Conservation (phyloP, 345 rosid genomes). For the Schrenkiella parvula region DNA sequence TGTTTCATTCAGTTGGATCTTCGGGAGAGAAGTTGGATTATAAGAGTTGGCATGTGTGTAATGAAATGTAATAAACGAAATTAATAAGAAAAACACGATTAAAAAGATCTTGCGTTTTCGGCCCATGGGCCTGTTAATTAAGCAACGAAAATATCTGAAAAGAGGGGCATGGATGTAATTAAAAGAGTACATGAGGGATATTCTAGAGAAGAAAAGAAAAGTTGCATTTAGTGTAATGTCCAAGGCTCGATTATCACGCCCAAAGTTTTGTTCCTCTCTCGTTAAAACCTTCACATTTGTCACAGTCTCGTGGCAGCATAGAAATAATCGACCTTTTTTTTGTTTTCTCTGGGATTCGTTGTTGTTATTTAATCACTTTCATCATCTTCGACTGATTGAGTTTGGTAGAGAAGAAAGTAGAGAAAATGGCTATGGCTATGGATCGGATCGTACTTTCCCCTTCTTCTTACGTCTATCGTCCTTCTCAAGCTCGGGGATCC, state of each 20-base stretch:
- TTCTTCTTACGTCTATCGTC: slow-evolving; percentile 26
- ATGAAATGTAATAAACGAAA: too few species aligned
- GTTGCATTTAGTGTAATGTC: too few species aligned
- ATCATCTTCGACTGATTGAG: not conserved
- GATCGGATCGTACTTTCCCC: slow-evolving; percentile 33
- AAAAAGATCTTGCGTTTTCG: not conserved
- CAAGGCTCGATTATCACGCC: slow-evolving; percentile 18
- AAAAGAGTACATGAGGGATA: not conserved
- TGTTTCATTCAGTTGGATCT: slow-evolving; percentile 15
- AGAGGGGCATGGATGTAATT: slow-evolving; percentile 14
- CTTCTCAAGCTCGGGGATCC: slow-evolving; percentile 20
- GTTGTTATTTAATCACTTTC: not conserved
- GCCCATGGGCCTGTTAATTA: slow-evolving; percentile 12
- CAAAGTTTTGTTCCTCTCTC: not conserved
- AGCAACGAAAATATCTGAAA: not conserved
- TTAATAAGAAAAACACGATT: not conserved
- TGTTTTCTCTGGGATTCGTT: not conserved
- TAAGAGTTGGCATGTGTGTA: not conserved
- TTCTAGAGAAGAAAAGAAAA: not conserved
- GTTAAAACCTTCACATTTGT: not conserved
- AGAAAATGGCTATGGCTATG: slow-evolving; percentile 42
- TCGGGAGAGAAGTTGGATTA: slow-evolving; percentile 11
- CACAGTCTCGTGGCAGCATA: slow-evolving; percentile 16
- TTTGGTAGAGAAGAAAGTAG: not conserved
- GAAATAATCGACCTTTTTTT: slow-evolving; percentile 14